Evolutionary conservation across 345 rosid species (phyloP).

Genomic region (Gossypioides kirkii): DNA sequence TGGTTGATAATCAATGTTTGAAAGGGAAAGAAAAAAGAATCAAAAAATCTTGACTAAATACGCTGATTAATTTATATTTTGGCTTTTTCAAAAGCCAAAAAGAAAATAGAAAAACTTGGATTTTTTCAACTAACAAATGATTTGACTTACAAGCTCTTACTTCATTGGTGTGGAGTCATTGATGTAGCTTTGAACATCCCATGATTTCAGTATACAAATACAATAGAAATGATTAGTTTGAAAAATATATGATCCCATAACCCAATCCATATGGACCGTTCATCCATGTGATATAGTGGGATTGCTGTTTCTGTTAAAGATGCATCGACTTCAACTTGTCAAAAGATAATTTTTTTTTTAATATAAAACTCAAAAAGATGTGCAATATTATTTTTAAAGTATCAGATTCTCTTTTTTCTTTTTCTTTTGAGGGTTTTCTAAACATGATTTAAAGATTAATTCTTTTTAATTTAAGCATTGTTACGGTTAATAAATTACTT

Average conservation of each 20-base stretch:
- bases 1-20: background rate
- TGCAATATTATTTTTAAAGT: background rate
- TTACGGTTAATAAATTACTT: no score
- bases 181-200: background rate
- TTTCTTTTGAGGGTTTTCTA: background rate
- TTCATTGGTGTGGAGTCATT: constrained; percentile 7
- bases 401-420: constrained; percentile 30
- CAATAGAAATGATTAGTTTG: background rate
- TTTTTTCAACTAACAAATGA: constrained; percentile 6
- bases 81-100: background rate
- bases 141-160: constrained; percentile 12
- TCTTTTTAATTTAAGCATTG: no score
- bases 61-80: background rate
- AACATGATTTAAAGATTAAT: background rate
- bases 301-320: background rate
- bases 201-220: background rate
- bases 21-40: background rate
- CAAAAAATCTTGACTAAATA: background rate
- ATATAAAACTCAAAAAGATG: background rate
- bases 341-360: background rate
- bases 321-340: constrained; percentile 12
- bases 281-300: background rate
- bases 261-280: constrained; percentile 23
- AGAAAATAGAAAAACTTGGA: background rate
- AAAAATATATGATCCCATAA: background rate